phyloP scores from a whole-genome alignment of 768 basidiomycete genomes.

The Royoungia palumana region DNA sequence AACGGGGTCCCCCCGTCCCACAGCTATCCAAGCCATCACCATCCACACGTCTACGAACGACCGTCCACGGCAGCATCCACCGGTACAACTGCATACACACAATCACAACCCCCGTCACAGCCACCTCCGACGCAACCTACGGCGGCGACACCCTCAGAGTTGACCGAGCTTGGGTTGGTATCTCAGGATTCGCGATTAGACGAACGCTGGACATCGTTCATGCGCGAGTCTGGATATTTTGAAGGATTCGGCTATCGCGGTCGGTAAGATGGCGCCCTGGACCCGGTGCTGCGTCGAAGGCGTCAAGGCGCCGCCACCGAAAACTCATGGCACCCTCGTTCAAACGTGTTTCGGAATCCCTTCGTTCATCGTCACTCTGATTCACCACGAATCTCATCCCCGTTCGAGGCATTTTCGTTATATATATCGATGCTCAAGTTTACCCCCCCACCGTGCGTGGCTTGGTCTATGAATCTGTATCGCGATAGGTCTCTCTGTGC shows the following conservation, averaged over 20 bases:
- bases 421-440: no score
- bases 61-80: conserved; percentile 3
- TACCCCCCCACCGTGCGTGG: no score
- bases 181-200: conserved; percentile 52
- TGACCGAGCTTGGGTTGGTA: conserved; percentile 60
- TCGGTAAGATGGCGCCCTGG: conserved; percentile 10
- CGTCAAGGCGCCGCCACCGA: no score
- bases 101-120: conserved; percentile 2
- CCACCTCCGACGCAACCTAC: conserved; percentile 3
- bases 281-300: no score
- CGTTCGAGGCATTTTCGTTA: no score
- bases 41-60: conserved; percentile 17
- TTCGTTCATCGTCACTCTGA: no score
- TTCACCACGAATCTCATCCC: no score
- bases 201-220: conserved; percentile 59
- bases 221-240: conserved; percentile 53
- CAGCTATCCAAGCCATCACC: conserved; percentile 10
- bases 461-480: no score
- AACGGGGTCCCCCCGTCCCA: conserved; percentile 5
- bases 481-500: no score
- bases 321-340: no score
- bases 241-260: conserved; percentile 32
- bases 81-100: conserved; percentile 1
- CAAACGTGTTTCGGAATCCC: no score
- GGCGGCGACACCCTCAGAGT: conserved; percentile 35